Evolutionary conservation across 805 yeast species (phyloP).

Genomic region (Suhomyces sp.): DNA sequence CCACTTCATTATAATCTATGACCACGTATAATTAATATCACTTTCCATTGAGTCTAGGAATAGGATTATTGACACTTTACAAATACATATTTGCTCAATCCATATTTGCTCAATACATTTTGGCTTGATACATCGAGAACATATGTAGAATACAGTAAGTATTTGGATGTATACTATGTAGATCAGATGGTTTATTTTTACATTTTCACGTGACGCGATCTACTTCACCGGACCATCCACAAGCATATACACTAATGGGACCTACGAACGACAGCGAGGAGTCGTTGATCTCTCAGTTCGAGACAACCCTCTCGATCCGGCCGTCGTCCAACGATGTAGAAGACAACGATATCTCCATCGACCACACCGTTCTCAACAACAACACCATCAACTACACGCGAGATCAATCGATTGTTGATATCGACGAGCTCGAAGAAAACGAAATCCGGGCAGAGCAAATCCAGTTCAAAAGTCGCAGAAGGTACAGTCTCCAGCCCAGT

Average conservation of each 20-base stretch:
- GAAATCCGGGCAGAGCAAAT: slow-evolving; percentile 34
- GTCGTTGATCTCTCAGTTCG: slow-evolving; percentile 41
- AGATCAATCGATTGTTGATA: slow-evolving; percentile 32
- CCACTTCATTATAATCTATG: too few relatives aligned
- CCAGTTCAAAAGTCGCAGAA: slow-evolving; percentile 32
- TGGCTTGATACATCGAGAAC: too few relatives aligned
- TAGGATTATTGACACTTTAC: too few relatives aligned
- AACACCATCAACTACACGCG: slow-evolving; percentile 24
- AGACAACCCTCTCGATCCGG: slow-evolving; percentile 41
- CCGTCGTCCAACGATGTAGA: slow-evolving; percentile 37
- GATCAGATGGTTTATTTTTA: not conserved
- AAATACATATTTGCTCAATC: too few relatives aligned
- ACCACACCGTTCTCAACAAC: slow-evolving; percentile 31
- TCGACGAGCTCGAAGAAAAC: slow-evolving; percentile 34
- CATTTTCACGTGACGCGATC: not conserved
- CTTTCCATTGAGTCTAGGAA: too few relatives aligned
- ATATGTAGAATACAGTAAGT: too few relatives aligned
- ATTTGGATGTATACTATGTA: too few relatives aligned
- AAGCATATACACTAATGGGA: not conserved
- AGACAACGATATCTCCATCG: slow-evolving; percentile 37
- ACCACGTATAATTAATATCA: too few relatives aligned
- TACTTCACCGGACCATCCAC: not conserved
- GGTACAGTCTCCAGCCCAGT: slow-evolving; percentile 27
- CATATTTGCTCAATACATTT: too few relatives aligned
- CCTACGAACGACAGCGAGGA: slow-evolving; percentile 30